These are phyloP conservation scores for Phytophthora multivora DNA, from an alignment of 352 stramenopile genomes.

Conservation along the genomic window DNA sequence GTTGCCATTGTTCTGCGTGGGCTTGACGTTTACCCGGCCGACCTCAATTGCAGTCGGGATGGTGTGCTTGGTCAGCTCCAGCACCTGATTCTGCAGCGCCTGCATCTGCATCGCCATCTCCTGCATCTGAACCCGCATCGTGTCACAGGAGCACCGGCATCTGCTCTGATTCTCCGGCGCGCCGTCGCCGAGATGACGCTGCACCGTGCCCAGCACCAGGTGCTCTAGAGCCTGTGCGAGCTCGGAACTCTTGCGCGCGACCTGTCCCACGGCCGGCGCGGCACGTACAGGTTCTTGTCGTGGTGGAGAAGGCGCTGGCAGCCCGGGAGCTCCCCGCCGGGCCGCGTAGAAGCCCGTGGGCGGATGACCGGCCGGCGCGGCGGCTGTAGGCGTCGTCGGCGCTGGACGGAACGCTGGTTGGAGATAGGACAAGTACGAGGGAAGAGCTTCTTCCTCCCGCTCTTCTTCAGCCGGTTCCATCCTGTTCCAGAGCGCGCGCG, in stretches of 20 bases:
- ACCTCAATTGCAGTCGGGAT: constrained; percentile 22
- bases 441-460: constrained; percentile 70
- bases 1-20: constrained; percentile 1
- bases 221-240: constrained; percentile 65
- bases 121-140: constrained; percentile 48
- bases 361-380: not conserved
- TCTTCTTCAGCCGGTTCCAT: constrained; percentile 72
- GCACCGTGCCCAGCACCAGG: constrained; percentile 50
- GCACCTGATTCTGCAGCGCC: constrained; percentile 53
- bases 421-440: constrained; percentile 74
- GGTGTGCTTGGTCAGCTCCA: constrained; percentile 32
- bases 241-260: constrained; percentile 61
- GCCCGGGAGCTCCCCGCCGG: constrained; percentile 16
- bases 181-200: constrained; percentile 26
- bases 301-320: constrained; percentile 9
- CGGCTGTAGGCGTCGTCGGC: constrained; percentile 12
- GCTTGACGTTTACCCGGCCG: constrained; percentile 7
- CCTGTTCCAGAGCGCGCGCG: constrained; percentile 64
- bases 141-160: constrained; percentile 47
- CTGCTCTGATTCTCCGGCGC: constrained; percentile 1
- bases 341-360: constrained; percentile 15
- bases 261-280: constrained; percentile 12
- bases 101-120: constrained; percentile 58
- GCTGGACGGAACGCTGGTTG: constrained; percentile 51
- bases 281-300: not conserved